phyloP scores from a whole-genome alignment of 2,329 filamentous ascomycete genomes.

The Monilinia vaccinii-corymbosi region DNA sequence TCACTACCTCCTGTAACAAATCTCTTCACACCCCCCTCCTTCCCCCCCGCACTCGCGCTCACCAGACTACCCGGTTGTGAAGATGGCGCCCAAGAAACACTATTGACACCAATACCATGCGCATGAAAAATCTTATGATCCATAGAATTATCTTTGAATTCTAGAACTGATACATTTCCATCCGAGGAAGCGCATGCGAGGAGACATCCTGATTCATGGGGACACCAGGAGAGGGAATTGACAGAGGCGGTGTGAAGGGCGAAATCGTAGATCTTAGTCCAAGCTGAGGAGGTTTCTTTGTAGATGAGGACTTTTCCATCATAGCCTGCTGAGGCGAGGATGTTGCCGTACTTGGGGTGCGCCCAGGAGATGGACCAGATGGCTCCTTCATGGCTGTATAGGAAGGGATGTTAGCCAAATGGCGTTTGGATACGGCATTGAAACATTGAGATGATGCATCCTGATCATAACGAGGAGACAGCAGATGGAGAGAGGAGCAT shows the following conservation, averaged over 20 bases:
- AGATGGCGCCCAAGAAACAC: conserved; percentile 88
- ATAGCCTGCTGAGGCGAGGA: conserved; percentile 89
- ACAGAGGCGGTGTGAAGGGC: conserved; percentile 90
- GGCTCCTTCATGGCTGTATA: conserved; percentile 77
- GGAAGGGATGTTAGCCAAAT: neutral
- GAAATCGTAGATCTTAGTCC: conserved; percentile 88
- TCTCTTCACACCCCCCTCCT: conserved; percentile 53
- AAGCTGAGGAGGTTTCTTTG: conserved; percentile 70
- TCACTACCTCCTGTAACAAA: conserved; percentile 95
- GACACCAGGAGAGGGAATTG: conserved; percentile 96
- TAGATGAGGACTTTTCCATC: conserved; percentile 98
- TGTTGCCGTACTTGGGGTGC: conserved; percentile 97
- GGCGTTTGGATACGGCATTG: too few species aligned
- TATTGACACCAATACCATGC: conserved; percentile 90
- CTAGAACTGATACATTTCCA: conserved; percentile 85
- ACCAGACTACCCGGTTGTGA: conserved; percentile 77
- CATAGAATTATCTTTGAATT: conserved; percentile 95
- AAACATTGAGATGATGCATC: neutral
- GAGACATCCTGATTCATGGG: conserved; percentile 88
- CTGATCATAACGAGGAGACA: neutral
- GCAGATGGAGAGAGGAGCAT: neutral
- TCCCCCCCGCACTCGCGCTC: conserved; percentile 51
- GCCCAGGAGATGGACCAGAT: conserved; percentile 99
- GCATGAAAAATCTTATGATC: conserved; percentile 83
- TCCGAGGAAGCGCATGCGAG: conserved; percentile 92